Evolutionary conservation across 2,329 filamentous ascomycete species (phyloP), one percentile per base, ranked within the genome.

Genomic region (Ascochyta viciae-villosae): DNA sequence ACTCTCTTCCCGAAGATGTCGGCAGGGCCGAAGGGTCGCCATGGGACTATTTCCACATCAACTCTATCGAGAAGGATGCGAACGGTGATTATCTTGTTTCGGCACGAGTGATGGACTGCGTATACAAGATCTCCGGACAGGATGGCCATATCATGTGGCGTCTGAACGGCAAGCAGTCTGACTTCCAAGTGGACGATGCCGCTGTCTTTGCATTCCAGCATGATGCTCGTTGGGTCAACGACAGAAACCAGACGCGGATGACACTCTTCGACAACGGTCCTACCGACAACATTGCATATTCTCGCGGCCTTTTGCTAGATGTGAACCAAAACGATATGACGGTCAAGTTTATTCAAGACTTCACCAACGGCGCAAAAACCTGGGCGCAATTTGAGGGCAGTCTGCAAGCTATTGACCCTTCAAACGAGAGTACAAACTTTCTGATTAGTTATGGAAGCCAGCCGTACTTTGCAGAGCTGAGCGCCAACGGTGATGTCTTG

Each of bases 391-490:
- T 71, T 12, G 74, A 78, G 60, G 78, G 79, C 1, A 76, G 73
- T 24, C 53, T 78, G 39, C 78, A 80, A 59, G 50, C 75, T 7
- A 68, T 81, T 2, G 53, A 61, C 27, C 59, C 42, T 6, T 45
- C 47, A 4, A 54, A 63, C 50, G 48, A 56, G 34, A 77, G 71
- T 33, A 77, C 76, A 7, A 81, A 83, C 57, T 72, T 76, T 2
- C 69, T 83, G 9, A 65, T 83, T 7, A 80, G 79, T 19, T 83
- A 77, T 72, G 81, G 83, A 3, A 78, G 79, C 23, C 75, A 76
- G 19, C 79, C 80, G 0, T 77, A 77, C 2, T 81, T 78, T 54
- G 80, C 77, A 10, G 83, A 85, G 61, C 82, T 74, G 59, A 62
- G 71, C 0, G 43, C 64, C 12, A 65, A 77, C 22, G 79, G 78